These are phyloP conservation scores for Lactarius akahatsu DNA, from an alignment of 768 basidiomycete species.

Conservation along the genomic window DNA sequence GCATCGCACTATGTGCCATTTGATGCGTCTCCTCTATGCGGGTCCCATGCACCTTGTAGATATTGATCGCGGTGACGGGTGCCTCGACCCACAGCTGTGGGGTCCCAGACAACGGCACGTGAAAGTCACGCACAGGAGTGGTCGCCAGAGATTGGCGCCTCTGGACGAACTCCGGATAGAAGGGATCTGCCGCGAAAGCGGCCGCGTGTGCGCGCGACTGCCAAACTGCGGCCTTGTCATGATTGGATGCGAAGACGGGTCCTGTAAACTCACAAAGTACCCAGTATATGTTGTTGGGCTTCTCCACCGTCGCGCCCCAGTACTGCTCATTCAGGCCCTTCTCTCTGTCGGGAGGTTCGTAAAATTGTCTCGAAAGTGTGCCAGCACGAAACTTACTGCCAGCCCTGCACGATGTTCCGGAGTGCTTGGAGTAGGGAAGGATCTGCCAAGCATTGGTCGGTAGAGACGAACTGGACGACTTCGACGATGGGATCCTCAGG, in stretches of 20 bases:
- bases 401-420: conserved; percentile 1
- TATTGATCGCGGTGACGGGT: conserved; percentile 5
- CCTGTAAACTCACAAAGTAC: conserved; percentile 12
- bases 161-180: neutral
- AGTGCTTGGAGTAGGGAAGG: conserved; percentile 10
- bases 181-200: conserved; percentile 11
- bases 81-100: neutral
- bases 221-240: conserved; percentile 5
- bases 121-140: neutral
- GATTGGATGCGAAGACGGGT: neutral
- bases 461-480: conserved; percentile 2
- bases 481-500: conserved; percentile 1
- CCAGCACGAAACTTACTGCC: conserved; percentile 11
- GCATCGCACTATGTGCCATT: neutral
- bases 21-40: neutral
- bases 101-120: neutral
- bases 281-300: conserved; percentile 7
- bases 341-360: neutral
- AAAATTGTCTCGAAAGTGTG: neutral
- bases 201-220: conserved; percentile 1
- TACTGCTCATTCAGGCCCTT: conserved; percentile 15
- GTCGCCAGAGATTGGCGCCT: neutral
- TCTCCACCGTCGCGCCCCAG: conserved; percentile 7
- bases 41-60: neutral
- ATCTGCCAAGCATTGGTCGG: neutral